Base-by-base conservation (phyloP, 805 yeast genomes). In the Metschnikowia cubensis region DNA sequence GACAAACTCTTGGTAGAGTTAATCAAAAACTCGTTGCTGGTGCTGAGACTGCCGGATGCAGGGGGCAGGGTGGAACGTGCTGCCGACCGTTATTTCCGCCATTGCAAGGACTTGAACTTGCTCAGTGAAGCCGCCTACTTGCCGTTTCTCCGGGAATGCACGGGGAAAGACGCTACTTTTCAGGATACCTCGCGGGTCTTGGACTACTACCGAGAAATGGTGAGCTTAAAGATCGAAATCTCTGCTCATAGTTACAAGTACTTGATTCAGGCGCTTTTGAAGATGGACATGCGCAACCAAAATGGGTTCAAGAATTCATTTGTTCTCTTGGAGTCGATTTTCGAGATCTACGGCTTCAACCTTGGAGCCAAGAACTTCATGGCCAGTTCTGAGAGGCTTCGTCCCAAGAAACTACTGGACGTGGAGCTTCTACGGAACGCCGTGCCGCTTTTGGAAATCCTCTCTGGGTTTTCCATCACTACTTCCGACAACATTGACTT, bases 141-240 rank as follows among this genome's bases (percentile, higher is more conserved):
- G 4, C 74, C 75, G 4, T 62, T 70, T 25, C 56, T 71, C 44
- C 54, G 59, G 37, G 52, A 58, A 48, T 58, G 59, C 45, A 50
- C 64, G 4, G 40, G 49, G 4, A 47, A 45, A 18, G 53, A 53
- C 11, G 39, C 46, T 8, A 56, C 60, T 5, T 57, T 55, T 36
- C 60, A 58, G 22, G 56, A 60, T 13, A 55, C 62, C 43, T 53
- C 64, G 1, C 56, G 61, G 22, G 61, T 68, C 10, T 56, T 72
- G 43, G 59, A 63, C 13, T 34, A 69, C 5, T 72, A 71, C 51
- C 62, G 66, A 41, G 61, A 63, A 21, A 70, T 73, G 76, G 70
- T 63, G 3, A 54, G 56, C 3, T 49, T 46, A 6, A 61, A 63
- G 14, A 52, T 70, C 6, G 46, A 49, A 4, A 55, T 67, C 6